These are phyloP conservation scores for Gardenia jasminoides DNA, from an alignment of 257 asterid species.

Conservation along the genomic window DNA sequence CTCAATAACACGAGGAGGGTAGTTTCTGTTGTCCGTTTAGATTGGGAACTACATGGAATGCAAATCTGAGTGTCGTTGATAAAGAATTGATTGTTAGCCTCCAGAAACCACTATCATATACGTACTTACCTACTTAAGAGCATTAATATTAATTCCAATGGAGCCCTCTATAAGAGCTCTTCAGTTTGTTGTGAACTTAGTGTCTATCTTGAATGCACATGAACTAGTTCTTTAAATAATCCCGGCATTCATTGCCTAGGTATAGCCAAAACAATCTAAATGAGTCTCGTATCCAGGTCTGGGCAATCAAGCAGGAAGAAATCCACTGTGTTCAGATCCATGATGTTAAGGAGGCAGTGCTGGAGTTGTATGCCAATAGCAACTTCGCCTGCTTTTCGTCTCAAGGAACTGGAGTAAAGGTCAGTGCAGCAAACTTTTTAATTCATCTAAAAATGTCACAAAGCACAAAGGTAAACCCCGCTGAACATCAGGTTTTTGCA, in stretches of 20 bases:
- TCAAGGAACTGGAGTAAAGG: conserved; percentile 78
- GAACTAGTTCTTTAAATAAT: not conserved
- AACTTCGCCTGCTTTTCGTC: conserved; percentile 57
- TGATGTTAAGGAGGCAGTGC: conserved; percentile 70
- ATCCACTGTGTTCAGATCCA: conserved; percentile 73
- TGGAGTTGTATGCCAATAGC: conserved; percentile 52
- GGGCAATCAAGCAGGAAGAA: conserved; percentile 79
- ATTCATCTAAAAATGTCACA: not conserved
- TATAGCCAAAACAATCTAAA: not conserved
- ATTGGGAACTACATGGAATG: not conserved
- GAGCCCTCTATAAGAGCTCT: too few relatives aligned
- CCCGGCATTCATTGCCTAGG: not conserved
- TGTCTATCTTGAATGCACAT: too few relatives aligned
- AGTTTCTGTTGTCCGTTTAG: too few relatives aligned
- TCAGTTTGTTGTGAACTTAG: too few relatives aligned
- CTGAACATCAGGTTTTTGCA: conserved; percentile 23
- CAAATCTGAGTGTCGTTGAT: too few relatives aligned
- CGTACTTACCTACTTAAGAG: too few relatives aligned
- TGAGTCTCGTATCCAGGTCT: conserved; percentile 38
- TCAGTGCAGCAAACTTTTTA: conserved; percentile 17
- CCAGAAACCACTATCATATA: too few relatives aligned
- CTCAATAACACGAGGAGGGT: not conserved
- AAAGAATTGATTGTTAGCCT: too few relatives aligned
- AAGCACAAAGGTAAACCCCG: not conserved
- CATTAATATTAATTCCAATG: too few relatives aligned